Conservation (phyloP, 495 filamentous ascomycete species). For the Delitschia confertaspora region DNA sequence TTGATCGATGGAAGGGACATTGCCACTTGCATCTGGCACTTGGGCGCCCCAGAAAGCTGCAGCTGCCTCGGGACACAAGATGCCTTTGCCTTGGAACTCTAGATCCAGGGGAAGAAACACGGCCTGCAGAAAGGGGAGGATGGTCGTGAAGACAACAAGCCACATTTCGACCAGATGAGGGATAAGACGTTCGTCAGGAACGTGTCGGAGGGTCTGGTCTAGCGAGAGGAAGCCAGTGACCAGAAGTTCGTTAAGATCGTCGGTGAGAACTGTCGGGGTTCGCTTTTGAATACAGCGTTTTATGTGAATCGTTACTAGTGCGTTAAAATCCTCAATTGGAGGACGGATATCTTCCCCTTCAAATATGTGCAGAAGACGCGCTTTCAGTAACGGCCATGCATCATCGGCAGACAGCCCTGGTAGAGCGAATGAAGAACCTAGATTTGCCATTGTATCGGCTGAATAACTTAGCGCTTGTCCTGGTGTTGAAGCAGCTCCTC, state of each 20-base stretch:
- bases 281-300: constrained; percentile 35
- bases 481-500: constrained; percentile 18
- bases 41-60: constrained; percentile 75
- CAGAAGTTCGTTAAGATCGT: constrained; percentile 28
- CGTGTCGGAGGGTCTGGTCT: constrained; percentile 67
- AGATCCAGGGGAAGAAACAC: constrained; percentile 91
- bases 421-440: constrained; percentile 49
- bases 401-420: constrained; percentile 81
- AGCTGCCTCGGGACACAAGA: constrained; percentile 68
- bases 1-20: constrained; percentile 42
- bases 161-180: constrained; percentile 86
- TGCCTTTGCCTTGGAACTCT: constrained; percentile 80
- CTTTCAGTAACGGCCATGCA: constrained; percentile 91
- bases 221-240: constrained; percentile 74
- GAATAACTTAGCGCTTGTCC: constrained; percentile 11
- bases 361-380: constrained; percentile 81
- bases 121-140: constrained; percentile 91
- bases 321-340: constrained; percentile 91
- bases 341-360: constrained; percentile 83
- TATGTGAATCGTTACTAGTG: constrained; percentile 50
- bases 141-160: constrained; percentile 79
- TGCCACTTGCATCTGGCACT: constrained; percentile 36
- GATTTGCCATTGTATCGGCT: constrained; percentile 12
- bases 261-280: constrained; percentile 27
- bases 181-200: constrained; percentile 75